Evolutionary conservation across 176 grass and related monocot species (phyloP).

Genomic region (Poa pratensis): DNA sequence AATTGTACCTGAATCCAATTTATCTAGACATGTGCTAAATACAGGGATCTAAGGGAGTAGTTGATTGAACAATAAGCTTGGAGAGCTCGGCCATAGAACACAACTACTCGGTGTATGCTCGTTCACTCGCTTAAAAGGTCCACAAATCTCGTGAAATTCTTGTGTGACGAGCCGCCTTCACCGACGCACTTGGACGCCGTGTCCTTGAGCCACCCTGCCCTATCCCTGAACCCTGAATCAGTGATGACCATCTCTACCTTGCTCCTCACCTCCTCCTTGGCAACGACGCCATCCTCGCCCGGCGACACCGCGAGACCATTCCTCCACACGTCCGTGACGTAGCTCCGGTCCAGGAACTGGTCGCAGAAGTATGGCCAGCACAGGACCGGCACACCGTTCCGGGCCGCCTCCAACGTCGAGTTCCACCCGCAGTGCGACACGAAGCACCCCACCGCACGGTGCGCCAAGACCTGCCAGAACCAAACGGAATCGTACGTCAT

Average conservation of each 20-base stretch:
- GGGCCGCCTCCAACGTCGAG: conserved; percentile 46
- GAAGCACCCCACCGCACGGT: conserved; percentile 44
- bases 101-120: background rate
- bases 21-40: too few species aligned
- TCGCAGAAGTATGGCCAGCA: conserved; percentile 60
- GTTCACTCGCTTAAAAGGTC: too few species aligned
- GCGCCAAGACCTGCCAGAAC: conserved; percentile 30
- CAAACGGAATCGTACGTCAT: background rate
- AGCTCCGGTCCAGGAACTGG: conserved; percentile 49
- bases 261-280: conserved; percentile 47
- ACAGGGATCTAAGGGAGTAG: too few species aligned
- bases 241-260: conserved; percentile 36
- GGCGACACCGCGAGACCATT: conserved; percentile 46
- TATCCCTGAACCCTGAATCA: too few species aligned
- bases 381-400: conserved; percentile 46
- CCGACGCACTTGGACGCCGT: background rate
- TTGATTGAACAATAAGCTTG: background rate
- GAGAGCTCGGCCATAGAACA: background rate
- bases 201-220: conserved; percentile 24
- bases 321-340: conserved; percentile 48
- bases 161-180: conserved; percentile 18
- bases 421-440: conserved; percentile 65
- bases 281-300: conserved; percentile 39
- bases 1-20: too few species aligned
- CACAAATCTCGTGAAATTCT: conserved; percentile 19